A percentile compares a stretch with the other conserved stretches of the same genome.
Evolutionary conservation across 345 rosid genomes (phyloP).

Genomic region (Populus nigra): DNA sequence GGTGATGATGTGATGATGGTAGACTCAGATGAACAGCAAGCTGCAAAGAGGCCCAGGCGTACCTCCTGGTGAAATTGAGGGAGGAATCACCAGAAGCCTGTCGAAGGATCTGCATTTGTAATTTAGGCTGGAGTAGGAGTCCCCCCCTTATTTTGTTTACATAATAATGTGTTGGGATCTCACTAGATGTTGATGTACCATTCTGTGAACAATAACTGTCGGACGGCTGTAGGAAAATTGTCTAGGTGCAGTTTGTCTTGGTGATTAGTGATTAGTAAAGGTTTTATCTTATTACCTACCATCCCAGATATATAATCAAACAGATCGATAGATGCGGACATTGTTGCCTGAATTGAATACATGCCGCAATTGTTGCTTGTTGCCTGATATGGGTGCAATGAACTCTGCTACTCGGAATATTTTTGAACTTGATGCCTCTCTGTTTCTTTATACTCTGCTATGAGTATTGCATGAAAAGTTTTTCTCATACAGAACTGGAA

Average conservation of each 20-base stretch:
- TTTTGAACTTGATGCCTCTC: neutral
- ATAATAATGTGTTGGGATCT: neutral
- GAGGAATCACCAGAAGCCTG: conserved; percentile 14
- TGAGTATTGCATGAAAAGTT: too few species aligned
- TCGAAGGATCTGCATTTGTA: conserved; percentile 33
- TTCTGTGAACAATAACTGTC: conserved; percentile 17
- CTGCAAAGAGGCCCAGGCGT: conserved; percentile 59
- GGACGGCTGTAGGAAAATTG: neutral
- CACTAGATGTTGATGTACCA: neutral
- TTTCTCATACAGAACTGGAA: neutral
- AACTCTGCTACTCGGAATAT: too few species aligned
- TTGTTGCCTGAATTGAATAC: too few species aligned
- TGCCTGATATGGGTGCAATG: too few species aligned
- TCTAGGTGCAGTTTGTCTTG: neutral
- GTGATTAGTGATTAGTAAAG: neutral
- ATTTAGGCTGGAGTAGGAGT: conserved; percentile 3
- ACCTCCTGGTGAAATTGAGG: conserved; percentile 28
- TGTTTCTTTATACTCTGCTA: neutral
- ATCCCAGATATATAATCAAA: too few species aligned
- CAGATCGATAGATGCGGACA: too few species aligned
- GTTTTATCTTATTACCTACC: too few species aligned
- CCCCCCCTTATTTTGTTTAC: neutral
- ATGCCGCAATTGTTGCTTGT: too few species aligned
- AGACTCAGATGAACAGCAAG: conserved; percentile 42
- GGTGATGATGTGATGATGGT: neutral